Evolutionary conservation across 192 early-diverging fungal genomes (phyloP), one percentile per base, ranked within the genome.

Genomic region (Entomortierella beljakovae): DNA sequence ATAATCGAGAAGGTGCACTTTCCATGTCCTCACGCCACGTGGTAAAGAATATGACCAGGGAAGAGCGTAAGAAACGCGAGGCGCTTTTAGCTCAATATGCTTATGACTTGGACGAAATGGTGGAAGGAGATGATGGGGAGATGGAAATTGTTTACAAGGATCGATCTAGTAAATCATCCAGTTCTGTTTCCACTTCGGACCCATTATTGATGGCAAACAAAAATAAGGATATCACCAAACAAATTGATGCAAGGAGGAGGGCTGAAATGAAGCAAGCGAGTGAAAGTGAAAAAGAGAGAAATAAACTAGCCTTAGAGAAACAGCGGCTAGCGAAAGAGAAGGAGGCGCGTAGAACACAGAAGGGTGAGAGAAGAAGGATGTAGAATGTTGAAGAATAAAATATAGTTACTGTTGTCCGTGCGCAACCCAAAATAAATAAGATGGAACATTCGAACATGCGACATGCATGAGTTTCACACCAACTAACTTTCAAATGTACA

Each of bases 81-180:
- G 65, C 77, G 1, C 59, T 88, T 22, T 53, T 90, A 35, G 70
- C 69, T 33, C 79, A 90, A 68, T 94, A 94, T 68, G 89, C 81
- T 2, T 90, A 91, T 61, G 90, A 90, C 43, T 65, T 84, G 6
- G 88, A 91, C 32, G 89, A 89, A 25, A 71, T 81, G 54, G 81
- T 86, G 4, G 89, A 92, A 69, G 76, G 68, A 23, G 89, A 31
- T 1, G 70, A 91, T 51, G 90, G 90, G 2, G 90, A 91, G 67
- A 80, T 77, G 23, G 90, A 91, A 60, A 86, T 91, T 43, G 64
- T 89, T n/a, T 90, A 90, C 56, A 87, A 83, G 55, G 86, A 84
- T 38, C 64, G 79, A 11, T 80, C 57, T 29, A 63, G 53, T 3
- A 42, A 51, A 40, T 52, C 54, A 9, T 55, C 46, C 43, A 40